Conservation (phyloP, 345 rosid species). For the Eucalyptus virginea region DNA sequence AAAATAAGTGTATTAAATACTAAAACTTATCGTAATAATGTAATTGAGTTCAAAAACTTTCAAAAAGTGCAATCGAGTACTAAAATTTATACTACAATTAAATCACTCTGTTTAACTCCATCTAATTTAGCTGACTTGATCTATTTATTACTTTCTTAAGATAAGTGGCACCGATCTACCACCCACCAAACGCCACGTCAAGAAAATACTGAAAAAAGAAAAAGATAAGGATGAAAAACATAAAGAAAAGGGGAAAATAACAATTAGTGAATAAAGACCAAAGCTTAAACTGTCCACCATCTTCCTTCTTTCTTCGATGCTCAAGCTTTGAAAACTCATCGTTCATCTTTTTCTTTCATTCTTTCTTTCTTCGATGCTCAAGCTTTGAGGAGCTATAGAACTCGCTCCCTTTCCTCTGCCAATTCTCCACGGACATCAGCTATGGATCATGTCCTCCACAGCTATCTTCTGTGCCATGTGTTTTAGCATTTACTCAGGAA, state of each 20-base stretch:
- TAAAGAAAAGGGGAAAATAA: accelerated
- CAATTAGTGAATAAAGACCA: not conserved
- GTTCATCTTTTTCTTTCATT: not conserved
- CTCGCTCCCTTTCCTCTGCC: not conserved
- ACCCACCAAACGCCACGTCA: not conserved
- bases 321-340: not conserved
- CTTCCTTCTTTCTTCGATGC: not conserved
- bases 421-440: not conserved
- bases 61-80: accelerated
- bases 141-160: too few relatives aligned
- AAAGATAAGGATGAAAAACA: not conserved
- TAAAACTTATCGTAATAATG: too few relatives aligned
- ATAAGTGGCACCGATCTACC: not conserved
- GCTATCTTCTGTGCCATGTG: not conserved
- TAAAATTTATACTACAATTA: too few relatives aligned
- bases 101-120: accelerated
- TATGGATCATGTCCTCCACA: not conserved
- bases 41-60: accelerated
- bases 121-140: not conserved
- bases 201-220: not conserved
- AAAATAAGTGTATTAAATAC: accelerated
- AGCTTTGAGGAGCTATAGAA: not conserved
- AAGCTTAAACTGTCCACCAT: not conserved
- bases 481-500: not conserved
- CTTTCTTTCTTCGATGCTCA: not conserved